Evolutionary conservation across 768 basidiomycete species (phyloP), one percentile per base, ranked within the genome.

Genomic region (Leccinellum rugosiceps): DNA sequence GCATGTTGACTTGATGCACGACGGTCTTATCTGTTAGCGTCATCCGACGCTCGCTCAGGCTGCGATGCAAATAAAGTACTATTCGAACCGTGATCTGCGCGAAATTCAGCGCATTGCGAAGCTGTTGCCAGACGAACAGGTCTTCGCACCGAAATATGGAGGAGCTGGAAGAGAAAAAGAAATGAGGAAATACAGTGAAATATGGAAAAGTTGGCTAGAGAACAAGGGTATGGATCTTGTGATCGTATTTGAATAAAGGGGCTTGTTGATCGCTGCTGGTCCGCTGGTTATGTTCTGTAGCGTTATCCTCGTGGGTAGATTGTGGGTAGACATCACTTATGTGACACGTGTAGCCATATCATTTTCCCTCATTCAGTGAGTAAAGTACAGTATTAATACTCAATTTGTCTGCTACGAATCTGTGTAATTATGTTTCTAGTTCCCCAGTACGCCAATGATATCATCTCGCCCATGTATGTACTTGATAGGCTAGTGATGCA

Each of bases 91-190:
- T 8, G 79, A 80, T 57, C 66, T 71, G 25, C 62, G 65, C 26
- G 75, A 79, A 61, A 77, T 80, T 23, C 68, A 64, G 38, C 74
- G 77, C 31, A 81, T 80, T 32, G 69, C 77, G 9, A 66, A 73
- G 38, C 63, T 80, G 56, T 50, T 74, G n/a, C 62, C 73, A 2
- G 75, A 80, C 57, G 72, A 74, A 34, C 61, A 63, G 15, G 73
- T 75, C 2, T 77, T 79, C 57, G 58, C 65, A 25, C 19, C n/a
- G 0, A 47, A 53, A 35, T 26, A 21, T 19, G 50, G 43, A 21
- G n/a, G 17, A 14, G 4, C 25, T 41, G 35, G 49, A 32, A 58
- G 50, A 43, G 34, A 26, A 7, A 69, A 57, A 51, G 67, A 56
- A 55, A 58, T 66, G 9, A 64, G 63, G 6, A 69, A 59, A 28